Evolutionary conservation across 805 yeast genomes (phyloP).

Genomic region (Nakazawaea ernobii): DNA sequence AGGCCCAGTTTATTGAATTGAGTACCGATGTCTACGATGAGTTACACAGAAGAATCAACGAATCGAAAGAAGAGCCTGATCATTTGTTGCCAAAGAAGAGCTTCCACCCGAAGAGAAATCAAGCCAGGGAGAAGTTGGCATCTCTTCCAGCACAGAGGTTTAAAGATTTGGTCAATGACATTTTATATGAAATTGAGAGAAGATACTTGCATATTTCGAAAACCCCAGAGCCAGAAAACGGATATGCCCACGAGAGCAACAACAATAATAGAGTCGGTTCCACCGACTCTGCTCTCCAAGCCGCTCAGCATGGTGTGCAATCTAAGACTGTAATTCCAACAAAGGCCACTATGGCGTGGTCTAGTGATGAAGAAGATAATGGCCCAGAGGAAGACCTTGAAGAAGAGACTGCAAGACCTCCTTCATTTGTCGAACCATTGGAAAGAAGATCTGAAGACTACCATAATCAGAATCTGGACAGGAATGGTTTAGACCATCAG

Average conservation of each 20-base stretch:
- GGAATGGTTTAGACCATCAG: no score
- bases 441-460: neutral
- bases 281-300: neutral
- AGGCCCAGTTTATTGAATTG: conserved; percentile 80
- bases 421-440: neutral
- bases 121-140: conserved; percentile 88
- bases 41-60: conserved; percentile 66
- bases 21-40: conserved; percentile 96
- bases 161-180: conserved; percentile 86
- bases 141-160: conserved; percentile 77
- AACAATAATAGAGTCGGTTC: neutral
- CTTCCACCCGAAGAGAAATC: conserved; percentile 92
- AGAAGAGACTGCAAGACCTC: conserved; percentile 10
- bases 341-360: conserved; percentile 82
- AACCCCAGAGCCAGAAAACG: neutral
- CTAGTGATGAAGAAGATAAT: conserved; percentile 74
- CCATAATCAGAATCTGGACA: neutral
- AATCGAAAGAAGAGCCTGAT: conserved; percentile 52
- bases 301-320: conserved; percentile 36
- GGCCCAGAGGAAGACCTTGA: conserved; percentile 19
- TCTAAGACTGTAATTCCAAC: conserved; percentile 75
- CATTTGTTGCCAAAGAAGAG: conserved; percentile 62
- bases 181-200: conserved; percentile 79
- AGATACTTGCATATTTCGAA: conserved; percentile 44
- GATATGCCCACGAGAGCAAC: neutral